Evolutionary conservation across 805 yeast species (phyloP).

Genomic region (Wickerhamomyces rabaulensis): DNA sequence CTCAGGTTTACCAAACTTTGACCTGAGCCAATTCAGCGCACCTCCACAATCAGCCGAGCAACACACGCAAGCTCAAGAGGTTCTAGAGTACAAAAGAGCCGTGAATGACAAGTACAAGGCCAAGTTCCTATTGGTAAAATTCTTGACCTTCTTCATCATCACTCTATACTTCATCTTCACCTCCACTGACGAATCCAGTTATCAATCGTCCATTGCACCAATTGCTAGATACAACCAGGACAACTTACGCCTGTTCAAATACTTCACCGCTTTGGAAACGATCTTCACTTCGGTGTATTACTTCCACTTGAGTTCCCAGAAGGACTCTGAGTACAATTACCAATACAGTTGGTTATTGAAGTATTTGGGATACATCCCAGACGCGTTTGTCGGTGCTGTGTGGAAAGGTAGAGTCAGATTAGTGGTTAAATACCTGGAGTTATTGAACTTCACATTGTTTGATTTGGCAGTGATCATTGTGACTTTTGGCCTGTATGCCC

Average conservation of each 20-base stretch:
- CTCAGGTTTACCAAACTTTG: not conserved
- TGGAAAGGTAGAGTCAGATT: constrained; percentile 19
- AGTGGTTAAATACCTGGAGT: constrained; percentile 21
- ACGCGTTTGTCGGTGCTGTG: constrained; percentile 8
- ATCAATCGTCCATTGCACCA: constrained; percentile 8
- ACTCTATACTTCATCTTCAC: constrained; percentile 9
- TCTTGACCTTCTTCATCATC: constrained; percentile 2
- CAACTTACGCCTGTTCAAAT: constrained; percentile 11
- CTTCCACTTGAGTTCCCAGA: constrained; percentile 5
- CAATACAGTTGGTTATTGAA: constrained; percentile 17
- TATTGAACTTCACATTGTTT: constrained; percentile 18
- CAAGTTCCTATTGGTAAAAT: constrained; percentile 13
- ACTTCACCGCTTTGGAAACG: constrained; percentile 16
- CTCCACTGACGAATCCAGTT: constrained; percentile 1
- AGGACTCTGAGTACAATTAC: constrained; percentile 20
- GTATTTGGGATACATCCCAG: constrained; percentile 19
- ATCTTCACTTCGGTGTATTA: constrained; percentile 16
- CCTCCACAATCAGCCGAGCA: not conserved
- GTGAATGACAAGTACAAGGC: constrained; percentile 21
- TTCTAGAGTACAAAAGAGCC: constrained; percentile 12
- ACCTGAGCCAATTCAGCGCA: not conserved
- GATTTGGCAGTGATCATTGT: constrained; percentile 19
- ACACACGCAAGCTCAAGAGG: not conserved
- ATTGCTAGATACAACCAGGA: constrained; percentile 8
- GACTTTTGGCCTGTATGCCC: constrained; percentile 17